Evolutionary conservation across 2,329 filamentous ascomycete genomes (phyloP), one percentile per base, ranked within the genome.

Genomic region (Bipolaris cookei): DNA sequence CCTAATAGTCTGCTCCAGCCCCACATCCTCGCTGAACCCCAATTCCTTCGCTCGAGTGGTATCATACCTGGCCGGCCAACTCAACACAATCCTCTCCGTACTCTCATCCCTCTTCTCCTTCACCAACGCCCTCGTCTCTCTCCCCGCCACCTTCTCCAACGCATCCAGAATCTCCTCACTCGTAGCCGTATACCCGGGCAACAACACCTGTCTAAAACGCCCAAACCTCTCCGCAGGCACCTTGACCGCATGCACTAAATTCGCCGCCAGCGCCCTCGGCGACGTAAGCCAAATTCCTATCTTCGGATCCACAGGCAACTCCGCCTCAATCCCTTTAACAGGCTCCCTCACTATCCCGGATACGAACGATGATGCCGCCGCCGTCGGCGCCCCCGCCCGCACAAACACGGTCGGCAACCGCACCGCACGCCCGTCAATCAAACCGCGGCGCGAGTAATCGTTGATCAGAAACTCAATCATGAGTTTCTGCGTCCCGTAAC

Each of bases 281-380:
- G 81, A 84, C 56, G 82, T 84, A 39, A 87, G 78, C 84, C 84
- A 86, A 59, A 84, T 79, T 47, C 84, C 78, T 44, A 85, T 83
- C 39, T 81, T 78, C 54, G 79, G 75, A 52, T 77, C 75, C 57
- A 85, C 76, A 0, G 85, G 84, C 14, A 87, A 66, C 28, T 80
- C 72, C 42, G 79, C 81, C 62, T 81, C 81, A 50, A 80, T 45
- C 0, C 85, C 85, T 35, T 82, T 78, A 66, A 89, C 78, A 0
- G 86, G 86, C 75, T 89, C 86, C 20, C 86, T 80, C 51, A 88
- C 85, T 73, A 89, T 88, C 11, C 86, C 86, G 0, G 82, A 86
- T 8, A 88, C 77, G 65, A 88, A 89, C 0, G 84, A 85, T 1
- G 83, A 86, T n/a, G 86, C 86, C 0, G 86, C 86, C 1, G 81